phyloP scores from a whole-genome alignment of 257 asterid species.

The Salvia splendens region DNA sequence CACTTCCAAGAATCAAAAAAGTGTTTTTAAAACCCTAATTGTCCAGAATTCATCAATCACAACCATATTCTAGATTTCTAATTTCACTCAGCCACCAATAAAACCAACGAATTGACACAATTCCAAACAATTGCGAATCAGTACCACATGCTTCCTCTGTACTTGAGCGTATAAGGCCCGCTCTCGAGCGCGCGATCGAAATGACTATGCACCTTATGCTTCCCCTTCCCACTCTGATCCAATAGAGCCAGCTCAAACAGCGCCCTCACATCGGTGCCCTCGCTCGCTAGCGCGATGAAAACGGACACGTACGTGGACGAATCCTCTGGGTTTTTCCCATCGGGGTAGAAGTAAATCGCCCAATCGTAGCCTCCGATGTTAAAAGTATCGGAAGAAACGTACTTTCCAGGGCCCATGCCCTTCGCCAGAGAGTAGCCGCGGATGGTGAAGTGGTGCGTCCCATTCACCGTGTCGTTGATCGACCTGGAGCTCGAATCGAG shows the following conservation, averaged over 20 bases:
- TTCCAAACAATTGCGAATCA: background rate
- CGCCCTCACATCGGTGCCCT: conserved; percentile 87
- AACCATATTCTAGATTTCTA: background rate
- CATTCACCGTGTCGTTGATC: conserved; percentile 80
- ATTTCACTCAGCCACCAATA: conserved; percentile 7
- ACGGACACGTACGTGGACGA: conserved; percentile 70
- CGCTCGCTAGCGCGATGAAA: conserved; percentile 81
- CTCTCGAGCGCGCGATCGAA: conserved; percentile 87
- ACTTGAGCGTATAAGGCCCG: conserved; percentile 82
- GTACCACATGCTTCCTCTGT: conserved; percentile 96
- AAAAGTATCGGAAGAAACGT: conserved; percentile 72
- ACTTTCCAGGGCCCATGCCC: conserved; percentile 84
- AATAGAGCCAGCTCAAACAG: conserved; percentile 73
- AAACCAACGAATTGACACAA: background rate
- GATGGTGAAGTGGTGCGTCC: conserved; percentile 79
- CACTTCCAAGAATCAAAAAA: conserved; percentile 17
- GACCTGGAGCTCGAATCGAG: conserved; percentile 65
- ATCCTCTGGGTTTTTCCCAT: conserved; percentile 82
- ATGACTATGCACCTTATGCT: conserved; percentile 87
- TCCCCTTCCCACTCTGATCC: conserved; percentile 90
- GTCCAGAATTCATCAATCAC: conserved; percentile 5
- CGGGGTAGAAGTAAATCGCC: conserved; percentile 89
- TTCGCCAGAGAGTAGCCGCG: conserved; percentile 84
- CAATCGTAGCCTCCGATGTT: conserved; percentile 80
- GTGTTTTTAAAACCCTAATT: background rate